Evolutionary conservation across 768 basidiomycete genomes (phyloP), one percentile per base, ranked within the genome.

Genomic region (Tremella fuciformis): DNA sequence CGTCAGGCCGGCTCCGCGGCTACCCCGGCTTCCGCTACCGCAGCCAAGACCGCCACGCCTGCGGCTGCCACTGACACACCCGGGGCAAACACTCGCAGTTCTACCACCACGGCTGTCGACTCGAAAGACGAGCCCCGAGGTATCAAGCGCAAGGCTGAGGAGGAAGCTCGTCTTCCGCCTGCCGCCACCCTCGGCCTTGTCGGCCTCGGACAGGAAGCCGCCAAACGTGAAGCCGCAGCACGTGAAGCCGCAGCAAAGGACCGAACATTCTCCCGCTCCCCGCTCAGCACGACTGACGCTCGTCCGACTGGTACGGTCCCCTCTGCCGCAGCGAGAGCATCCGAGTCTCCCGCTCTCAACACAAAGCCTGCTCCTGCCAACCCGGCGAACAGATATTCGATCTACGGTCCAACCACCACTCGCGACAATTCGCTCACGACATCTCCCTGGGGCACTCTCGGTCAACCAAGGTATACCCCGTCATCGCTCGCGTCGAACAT

Each of bases 61-160:
- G 18, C n/a, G 13, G 39, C 37, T 34, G 4, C 29, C 29, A 50
- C 18, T 26, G 18, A 29, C n/a, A 46, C 6, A 4, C 44, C 44
- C 8, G 44, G 6, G 22, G 57, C 13, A 18, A 53, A 53, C 41
- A 22, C 19, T 26, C 18, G n/a, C 42, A 29, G 29, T 18, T 11
- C 59, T 11, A 40, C 57, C 21, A 34, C 37, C 19, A 63, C 53
- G 56, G 67, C 58, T 19, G 29, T 34, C 29, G 53, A 60, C 26
- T 61, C 60, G 25, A 58, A 64, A 22, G 55, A 58, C 13, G 75
- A 74, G 1, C 26, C 44, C 16, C 66, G 75, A 13, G 72, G 72
- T 0, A 25, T 66, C 11, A 76, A 76, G 53, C 61, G 75, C 8
- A 76, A 76, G 56, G 66, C 56, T 15, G 72, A 71, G n/a, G 64